Conservation (phyloP, 1,284 basidiomycete species). For the Tilletia walkeri region DNA sequence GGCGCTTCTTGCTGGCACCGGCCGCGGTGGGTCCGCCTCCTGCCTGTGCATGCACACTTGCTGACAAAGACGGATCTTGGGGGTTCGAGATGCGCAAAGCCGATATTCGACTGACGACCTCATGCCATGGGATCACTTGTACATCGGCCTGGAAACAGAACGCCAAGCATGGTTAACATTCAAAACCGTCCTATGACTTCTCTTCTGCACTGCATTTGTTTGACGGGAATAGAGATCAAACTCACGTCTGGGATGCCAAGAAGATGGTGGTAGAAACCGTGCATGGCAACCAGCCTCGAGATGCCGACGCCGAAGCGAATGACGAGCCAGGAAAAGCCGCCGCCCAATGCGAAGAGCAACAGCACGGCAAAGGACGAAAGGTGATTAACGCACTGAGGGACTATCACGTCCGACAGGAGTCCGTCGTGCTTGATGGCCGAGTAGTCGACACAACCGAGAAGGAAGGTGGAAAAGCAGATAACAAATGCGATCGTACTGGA, state of each 20-base stretch:
- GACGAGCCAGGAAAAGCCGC: conserved; percentile 68
- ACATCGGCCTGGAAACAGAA: conserved; percentile 75
- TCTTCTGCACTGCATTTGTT: no score
- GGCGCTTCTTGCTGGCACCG: conserved; percentile 27
- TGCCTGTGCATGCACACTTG: not conserved
- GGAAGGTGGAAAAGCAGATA: conserved; percentile 91
- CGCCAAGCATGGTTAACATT: no score
- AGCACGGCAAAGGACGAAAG: conserved; percentile 74
- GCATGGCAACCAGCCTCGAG: conserved; percentile 80
- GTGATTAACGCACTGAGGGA: conserved; percentile 62
- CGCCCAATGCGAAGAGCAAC: conserved; percentile 66
- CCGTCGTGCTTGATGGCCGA: conserved; percentile 61
- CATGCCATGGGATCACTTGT: conserved; percentile 93
- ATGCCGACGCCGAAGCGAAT: conserved; percentile 62
- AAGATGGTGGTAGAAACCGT: conserved; percentile 72
- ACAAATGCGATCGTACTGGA: conserved; percentile 91
- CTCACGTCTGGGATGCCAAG: conserved; percentile 63
- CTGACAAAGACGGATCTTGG: conserved; percentile 1
- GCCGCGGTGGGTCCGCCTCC: conserved; percentile 20
- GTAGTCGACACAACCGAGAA: conserved; percentile 93
- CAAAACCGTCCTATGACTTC: no score
- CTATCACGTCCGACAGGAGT: conserved; percentile 43
- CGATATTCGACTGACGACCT: conserved; percentile 79
- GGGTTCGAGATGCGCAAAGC: conserved; percentile 45
- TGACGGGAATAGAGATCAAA: not conserved